These are phyloP conservation scores for Globisporangium radiosum DNA, from an alignment of 352 stramenopile species.

Conservation along the genomic window DNA sequence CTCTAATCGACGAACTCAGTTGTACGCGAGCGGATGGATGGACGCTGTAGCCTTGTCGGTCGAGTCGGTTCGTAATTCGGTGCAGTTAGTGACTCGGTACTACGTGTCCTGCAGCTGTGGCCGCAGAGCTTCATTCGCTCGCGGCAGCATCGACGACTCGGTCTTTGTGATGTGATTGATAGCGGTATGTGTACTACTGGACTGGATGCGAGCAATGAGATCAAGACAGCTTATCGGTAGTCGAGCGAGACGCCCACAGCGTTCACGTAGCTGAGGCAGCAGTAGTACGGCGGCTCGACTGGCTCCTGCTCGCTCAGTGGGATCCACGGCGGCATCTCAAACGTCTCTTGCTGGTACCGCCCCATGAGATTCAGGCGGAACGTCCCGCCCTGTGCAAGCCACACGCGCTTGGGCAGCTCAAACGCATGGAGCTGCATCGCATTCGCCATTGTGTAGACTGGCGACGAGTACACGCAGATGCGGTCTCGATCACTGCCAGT, in stretches of 20 bases:
- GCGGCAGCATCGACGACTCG: too few relatives aligned
- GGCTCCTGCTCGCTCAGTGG: constrained; percentile 31
- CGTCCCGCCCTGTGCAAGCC: constrained; percentile 29
- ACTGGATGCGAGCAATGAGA: too few relatives aligned
- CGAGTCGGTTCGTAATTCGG: too few relatives aligned
- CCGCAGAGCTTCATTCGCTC: neutral
- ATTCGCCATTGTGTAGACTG: constrained; percentile 41
- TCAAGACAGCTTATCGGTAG: neutral
- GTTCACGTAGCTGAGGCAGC: constrained; percentile 71
- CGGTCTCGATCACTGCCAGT: neutral
- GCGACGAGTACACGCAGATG: constrained; percentile 42
- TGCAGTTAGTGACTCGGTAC: too few relatives aligned
- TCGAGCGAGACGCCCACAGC: constrained; percentile 14
- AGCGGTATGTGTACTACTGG: too few relatives aligned
- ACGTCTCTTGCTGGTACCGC: constrained; percentile 39
- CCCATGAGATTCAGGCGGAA: constrained; percentile 56
- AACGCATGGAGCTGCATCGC: constrained; percentile 70
- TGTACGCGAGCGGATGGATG: too few relatives aligned
- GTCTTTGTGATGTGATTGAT: neutral
- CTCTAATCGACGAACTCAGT: too few relatives aligned
- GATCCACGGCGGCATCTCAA: constrained; percentile 47
- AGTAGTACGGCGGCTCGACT: constrained; percentile 50
- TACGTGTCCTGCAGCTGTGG: too few relatives aligned
- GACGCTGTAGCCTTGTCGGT: too few relatives aligned
- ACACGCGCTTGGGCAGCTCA: constrained; percentile 34